Conservation (phyloP, 805 yeast genomes). For the Saturnispora kantuleensis region DNA sequence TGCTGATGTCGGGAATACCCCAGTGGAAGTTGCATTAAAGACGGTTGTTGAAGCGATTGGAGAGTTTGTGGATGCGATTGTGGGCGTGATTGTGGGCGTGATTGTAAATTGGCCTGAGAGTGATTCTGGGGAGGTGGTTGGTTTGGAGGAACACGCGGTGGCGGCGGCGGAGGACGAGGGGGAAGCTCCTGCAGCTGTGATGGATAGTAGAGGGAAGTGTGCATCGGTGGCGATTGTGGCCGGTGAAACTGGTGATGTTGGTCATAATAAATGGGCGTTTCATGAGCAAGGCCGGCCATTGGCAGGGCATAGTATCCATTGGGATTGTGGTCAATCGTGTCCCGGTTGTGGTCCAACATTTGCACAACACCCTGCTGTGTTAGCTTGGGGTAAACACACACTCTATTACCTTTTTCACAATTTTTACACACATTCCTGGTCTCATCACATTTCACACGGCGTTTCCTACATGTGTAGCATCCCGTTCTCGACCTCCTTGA, state of each 20-base stretch:
- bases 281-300: background rate
- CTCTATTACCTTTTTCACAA: constrained; percentile 51
- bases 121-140: too few species aligned
- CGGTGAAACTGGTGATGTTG: constrained; percentile 2
- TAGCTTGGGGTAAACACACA: constrained; percentile 46
- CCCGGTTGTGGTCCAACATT: too few species aligned
- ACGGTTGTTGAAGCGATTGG: background rate
- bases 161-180: too few species aligned
- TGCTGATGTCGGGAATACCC: background rate
- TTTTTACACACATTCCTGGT: constrained; percentile 59
- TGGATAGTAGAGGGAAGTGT: background rate
- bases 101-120: background rate
- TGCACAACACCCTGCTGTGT: background rate
- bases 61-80: background rate
- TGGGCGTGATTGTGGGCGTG: background rate
- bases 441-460: constrained; percentile 72
- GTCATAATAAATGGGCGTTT: background rate
- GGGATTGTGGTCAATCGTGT: too few species aligned
- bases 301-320: background rate
- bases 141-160: too few species aligned
- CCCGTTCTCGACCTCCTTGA: constrained; percentile 66
- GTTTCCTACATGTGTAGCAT: constrained; percentile 60
- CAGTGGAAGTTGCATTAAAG: background rate
- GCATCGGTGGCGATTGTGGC: background rate
- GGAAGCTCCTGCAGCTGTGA: background rate